A percentile compares a stretch with the other conserved stretches of the same genome.
phyloP scores from a whole-genome alignment of 2,329 filamentous ascomycete genomes.

The Pestalotiopsis fici region DNA sequence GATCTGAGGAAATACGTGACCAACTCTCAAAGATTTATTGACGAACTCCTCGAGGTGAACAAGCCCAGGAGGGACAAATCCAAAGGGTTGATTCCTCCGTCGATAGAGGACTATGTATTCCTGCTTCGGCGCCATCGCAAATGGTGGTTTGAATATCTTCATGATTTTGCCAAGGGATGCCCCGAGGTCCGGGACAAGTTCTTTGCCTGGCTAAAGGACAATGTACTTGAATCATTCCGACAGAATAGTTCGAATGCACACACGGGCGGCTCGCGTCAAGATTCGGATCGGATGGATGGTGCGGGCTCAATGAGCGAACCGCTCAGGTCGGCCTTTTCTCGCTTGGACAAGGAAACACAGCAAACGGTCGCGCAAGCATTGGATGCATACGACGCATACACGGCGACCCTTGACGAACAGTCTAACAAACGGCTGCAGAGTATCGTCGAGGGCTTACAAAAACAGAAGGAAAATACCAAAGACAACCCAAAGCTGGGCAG shows the following conservation, averaged over 20 bases:
- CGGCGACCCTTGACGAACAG: constrained; percentile 52
- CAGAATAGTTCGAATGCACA: neutral
- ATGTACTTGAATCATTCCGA: constrained; percentile 55
- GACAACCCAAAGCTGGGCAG: constrained; percentile 14
- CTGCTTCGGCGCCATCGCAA: constrained; percentile 66
- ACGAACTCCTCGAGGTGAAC: constrained; percentile 67
- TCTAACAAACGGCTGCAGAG: constrained; percentile 57
- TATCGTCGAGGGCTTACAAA: constrained; percentile 45
- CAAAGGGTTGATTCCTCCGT: constrained; percentile 46
- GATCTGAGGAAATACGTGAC: constrained; percentile 70
- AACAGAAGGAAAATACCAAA: constrained; percentile 15
- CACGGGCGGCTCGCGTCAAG: neutral
- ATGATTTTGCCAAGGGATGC: constrained; percentile 68
- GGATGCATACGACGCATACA: constrained; percentile 62
- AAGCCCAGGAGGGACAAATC: constrained; percentile 39
- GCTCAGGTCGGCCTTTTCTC: constrained; percentile 42
- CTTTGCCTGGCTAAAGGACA: constrained; percentile 59
- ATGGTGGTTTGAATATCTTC: constrained; percentile 69
- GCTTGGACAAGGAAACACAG: constrained; percentile 49
- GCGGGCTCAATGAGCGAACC: constrained; percentile 35
- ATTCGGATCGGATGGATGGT: constrained; percentile 15
- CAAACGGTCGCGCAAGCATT: constrained; percentile 50
- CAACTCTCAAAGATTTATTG: constrained; percentile 68
- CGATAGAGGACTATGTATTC: constrained; percentile 71
- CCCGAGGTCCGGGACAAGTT: constrained; percentile 65